Evolutionary conservation across 345 rosid species (phyloP).

Genomic region (Murraya paniculata): DNA sequence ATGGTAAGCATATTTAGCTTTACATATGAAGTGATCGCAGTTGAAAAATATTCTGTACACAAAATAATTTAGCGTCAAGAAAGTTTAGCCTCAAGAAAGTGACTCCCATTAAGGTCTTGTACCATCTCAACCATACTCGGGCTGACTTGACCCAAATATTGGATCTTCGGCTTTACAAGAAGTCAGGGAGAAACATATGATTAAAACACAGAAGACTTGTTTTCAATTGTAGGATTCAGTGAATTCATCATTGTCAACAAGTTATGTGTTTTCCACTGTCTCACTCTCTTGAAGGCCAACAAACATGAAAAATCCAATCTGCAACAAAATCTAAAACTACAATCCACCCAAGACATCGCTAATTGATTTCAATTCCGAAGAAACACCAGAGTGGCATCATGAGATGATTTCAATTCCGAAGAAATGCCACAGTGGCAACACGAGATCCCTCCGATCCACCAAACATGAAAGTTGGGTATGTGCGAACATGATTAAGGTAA

Average conservation of each 20-base stretch:
- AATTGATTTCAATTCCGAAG: slow-evolving; percentile 45
- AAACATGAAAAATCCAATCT: neutral
- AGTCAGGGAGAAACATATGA: neutral
- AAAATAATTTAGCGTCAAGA: too few species aligned
- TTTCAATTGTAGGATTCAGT: neutral
- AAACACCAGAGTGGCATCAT: slow-evolving; percentile 91
- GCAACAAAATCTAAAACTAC: slow-evolving; percentile 8
- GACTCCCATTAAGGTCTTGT: too few species aligned
- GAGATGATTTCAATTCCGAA: slow-evolving; percentile 60
- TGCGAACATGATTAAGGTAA: slow-evolving; percentile 74
- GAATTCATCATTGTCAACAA: neutral
- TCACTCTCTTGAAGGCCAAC: neutral
- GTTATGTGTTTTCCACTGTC: neutral
- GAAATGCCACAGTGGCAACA: slow-evolving; percentile 90
- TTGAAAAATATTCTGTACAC: too few species aligned
- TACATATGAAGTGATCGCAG: too few species aligned
- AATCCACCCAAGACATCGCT: neutral
- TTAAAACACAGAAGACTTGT: neutral
- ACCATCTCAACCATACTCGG: too few species aligned
- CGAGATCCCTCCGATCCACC: slow-evolving; percentile 88
- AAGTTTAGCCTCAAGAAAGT: too few species aligned
- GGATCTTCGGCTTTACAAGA: neutral
- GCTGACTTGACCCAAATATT: neutral
- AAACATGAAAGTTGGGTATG: slow-evolving; percentile 86
- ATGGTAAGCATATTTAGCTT: too few species aligned